phyloP scores from a whole-genome alignment of 1,284 basidiomycete species.

The Vanrija sp. region DNA sequence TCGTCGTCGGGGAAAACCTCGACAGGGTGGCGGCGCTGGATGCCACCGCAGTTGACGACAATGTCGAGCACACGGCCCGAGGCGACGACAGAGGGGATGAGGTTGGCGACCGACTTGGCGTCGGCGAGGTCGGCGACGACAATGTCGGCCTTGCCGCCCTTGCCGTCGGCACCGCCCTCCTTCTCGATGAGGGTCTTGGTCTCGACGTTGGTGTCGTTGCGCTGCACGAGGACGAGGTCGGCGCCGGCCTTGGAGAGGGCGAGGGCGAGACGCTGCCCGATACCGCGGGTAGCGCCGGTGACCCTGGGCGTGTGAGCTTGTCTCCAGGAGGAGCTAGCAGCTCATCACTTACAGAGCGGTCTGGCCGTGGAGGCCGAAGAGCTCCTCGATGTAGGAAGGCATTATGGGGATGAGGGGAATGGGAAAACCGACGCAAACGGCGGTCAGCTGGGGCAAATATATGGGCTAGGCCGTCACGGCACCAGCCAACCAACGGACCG shows the following conservation, averaged over 20 bases:
- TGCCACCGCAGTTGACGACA: constrained; percentile 91
- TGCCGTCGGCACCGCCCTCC: constrained; percentile 40
- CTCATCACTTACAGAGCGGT: constrained; percentile 48
- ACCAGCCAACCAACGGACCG: background rate
- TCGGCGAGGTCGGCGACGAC: constrained; percentile 74
- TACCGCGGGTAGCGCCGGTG: constrained; percentile 49
- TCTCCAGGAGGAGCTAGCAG: no score
- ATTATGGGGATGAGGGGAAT: constrained; percentile 4
- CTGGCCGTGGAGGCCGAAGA: constrained; percentile 52
- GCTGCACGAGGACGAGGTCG: constrained; percentile 71
- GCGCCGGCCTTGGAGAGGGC: constrained; percentile 63
- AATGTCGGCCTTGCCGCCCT: constrained; percentile 51
- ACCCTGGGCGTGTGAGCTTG: constrained; percentile 20
- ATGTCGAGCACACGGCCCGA: constrained; percentile 65
- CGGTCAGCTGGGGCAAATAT: background rate
- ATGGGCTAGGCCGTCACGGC: background rate
- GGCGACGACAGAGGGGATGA: constrained; percentile 58
- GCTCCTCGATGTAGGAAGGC: constrained; percentile 43
- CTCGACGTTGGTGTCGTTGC: constrained; percentile 56
- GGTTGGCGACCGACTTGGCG: constrained; percentile 61
- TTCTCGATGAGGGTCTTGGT: constrained; percentile 59
- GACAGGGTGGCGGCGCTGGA: constrained; percentile 78
- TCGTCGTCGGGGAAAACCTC: constrained; percentile 77
- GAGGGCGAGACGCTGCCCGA: constrained; percentile 48
- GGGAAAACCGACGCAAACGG: background rate